phyloP scores from a whole-genome alignment of 2,329 filamentous ascomycete genomes.

The Alternaria gaisen region DNA sequence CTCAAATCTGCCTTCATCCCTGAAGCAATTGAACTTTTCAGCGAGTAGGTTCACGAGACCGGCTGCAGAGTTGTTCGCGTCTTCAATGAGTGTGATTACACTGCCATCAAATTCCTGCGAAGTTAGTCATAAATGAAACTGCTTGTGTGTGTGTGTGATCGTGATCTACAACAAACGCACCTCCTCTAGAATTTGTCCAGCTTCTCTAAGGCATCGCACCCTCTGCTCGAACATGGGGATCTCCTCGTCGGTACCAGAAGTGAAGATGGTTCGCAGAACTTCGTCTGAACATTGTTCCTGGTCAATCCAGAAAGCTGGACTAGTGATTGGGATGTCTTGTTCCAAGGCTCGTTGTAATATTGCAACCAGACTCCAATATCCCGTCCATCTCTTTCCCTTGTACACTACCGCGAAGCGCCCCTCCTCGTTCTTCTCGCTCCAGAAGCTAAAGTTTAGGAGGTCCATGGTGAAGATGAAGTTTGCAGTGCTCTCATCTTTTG shows the following conservation, averaged over 20 bases:
- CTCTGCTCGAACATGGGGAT: conserved; percentile 86
- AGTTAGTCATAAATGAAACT: conserved; percentile 21
- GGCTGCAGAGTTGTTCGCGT: conserved; percentile 81
- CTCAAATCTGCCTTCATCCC: conserved; percentile 80
- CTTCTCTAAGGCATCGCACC: conserved; percentile 81
- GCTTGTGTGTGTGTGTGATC: not conserved
- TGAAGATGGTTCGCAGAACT: conserved; percentile 78
- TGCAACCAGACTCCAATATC: conserved; percentile 94
- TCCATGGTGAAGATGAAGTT: conserved; percentile 99
- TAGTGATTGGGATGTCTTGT: conserved; percentile 89
- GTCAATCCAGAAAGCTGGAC: conserved; percentile 84
- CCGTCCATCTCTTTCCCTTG: conserved; percentile 82
- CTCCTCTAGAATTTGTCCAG: conserved; percentile 79
- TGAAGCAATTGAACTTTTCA: conserved; percentile 83
- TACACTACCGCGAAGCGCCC: conserved; percentile 87
- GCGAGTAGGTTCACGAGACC: conserved; percentile 86
- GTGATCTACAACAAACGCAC: conserved; percentile 7
- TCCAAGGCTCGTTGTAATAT: conserved; percentile 86
- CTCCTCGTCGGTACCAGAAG: conserved; percentile 83
- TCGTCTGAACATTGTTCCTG: conserved; percentile 79
- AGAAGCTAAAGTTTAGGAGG: conserved; percentile 95
- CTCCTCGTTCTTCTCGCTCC: conserved; percentile 76
- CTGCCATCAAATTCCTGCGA: conserved; percentile 76
- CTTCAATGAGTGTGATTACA: conserved; percentile 75
- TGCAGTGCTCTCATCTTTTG: conserved; percentile 79